These are phyloP conservation scores for Tritrichomonas musculus DNA, from an alignment of 208 protist species.

Conservation along the genomic window DNA sequence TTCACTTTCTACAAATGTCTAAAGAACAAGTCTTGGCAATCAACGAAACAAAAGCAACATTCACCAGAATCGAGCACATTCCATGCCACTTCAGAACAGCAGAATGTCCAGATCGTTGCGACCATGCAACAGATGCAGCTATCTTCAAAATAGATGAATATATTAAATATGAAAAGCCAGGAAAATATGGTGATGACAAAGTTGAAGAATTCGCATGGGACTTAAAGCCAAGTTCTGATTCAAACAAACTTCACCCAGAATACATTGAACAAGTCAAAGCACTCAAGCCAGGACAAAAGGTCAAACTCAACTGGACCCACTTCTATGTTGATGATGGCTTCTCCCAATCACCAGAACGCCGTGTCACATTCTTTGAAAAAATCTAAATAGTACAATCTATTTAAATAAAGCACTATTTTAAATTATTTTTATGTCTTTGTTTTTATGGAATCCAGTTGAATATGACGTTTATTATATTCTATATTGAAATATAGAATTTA, in stretches of 20 bases:
- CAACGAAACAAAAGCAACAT: background rate
- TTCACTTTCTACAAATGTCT: no score
- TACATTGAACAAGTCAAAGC: background rate
- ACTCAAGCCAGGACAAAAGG: background rate
- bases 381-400: no score
- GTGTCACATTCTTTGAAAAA: no score
- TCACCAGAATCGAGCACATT: background rate
- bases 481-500: no score
- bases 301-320: background rate
- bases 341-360: background rate
- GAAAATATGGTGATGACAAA: background rate
- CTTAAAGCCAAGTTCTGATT: background rate
- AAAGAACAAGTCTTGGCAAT: no score
- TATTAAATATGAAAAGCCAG: background rate
- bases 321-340: background rate
- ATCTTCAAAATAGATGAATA: background rate
- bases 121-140: background rate
- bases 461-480: no score
- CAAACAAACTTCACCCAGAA: background rate
- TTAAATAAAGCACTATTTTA: no score
- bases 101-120: background rate
- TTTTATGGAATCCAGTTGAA: no score
- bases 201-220: background rate
- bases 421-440: no score
- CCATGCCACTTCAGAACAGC: background rate